Base-by-base conservation (phyloP, 257 asterid species). In the Nicotiana attenuata region DNA sequence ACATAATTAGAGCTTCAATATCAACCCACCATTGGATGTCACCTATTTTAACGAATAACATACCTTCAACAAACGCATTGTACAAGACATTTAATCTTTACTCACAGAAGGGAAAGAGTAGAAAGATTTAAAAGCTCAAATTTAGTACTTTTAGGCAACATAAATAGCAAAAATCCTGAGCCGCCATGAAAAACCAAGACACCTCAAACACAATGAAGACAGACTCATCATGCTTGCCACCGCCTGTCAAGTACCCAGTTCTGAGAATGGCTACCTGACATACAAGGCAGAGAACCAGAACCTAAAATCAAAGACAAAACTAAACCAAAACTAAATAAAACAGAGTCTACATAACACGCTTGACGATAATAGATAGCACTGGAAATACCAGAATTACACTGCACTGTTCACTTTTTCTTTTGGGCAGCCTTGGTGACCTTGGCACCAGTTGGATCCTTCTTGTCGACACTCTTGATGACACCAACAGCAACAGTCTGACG, bases 361-460 rank as follows among this genome's bases (percentile, higher is more conserved):
- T 38, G 56, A n/a, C 3, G 57, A 69, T 38, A 69, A 69, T n/a
- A 69, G 28, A 69, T 41, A 38, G 57, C 33, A 69, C 20, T 41
- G n/a, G 77, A 69, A 5, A 41, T 33, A n/a, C 77, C 5, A 10
- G 56, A 31, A 68, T 38, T 7, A 38, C 55, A 35, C 19, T 5
- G n/a, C 57, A 38, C 77, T 13, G 33, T 69, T 69, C 77, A 69
- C 77, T 69, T 69, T 5, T 69, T 69, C 57, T 69, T 69, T 33
- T 10, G 77, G 13, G 77, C 77, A 3, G 77, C 77, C 33, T 69
- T 69, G n/a, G 77, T 69, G 3, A 69, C 77, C 33, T 69, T 69
- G 77, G 77, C 77, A 5, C 77, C 77, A 5, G 77, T 69, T n/a
- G 77, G 77, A 57, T 69, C 77, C 33, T 69, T 69, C 77, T 69